Base-by-base conservation (phyloP, 2,329 filamentous ascomycete genomes). In the Mycocentrospora acerina region DNA sequence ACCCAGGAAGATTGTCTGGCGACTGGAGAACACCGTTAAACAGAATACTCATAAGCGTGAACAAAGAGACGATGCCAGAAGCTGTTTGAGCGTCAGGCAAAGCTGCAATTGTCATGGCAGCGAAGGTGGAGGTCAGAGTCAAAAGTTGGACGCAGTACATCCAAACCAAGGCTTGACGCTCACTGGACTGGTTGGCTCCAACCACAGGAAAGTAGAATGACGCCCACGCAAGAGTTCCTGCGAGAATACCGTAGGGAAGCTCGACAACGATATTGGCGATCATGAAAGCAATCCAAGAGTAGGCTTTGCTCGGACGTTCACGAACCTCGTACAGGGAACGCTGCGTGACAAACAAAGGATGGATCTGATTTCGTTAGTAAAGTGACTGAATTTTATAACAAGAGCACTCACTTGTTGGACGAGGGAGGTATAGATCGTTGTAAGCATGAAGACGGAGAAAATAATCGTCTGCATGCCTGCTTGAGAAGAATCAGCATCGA, bases 241-340 rank as follows among this genome's bases (percentile, higher is more conserved):
- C 78, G 8, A 88, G 38, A 24, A 81, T 73, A 35, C 80, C 75
- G 67, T 76, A 90, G 0, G 85, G 85, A 1, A 88, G 73, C 60
- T 90, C 86, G 32, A 86, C 84, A 3, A 86, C 36, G 37, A 89
- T 79, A 58, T 88, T 87, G 57, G 83, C 79, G 3, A 85, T 68
- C 62, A 90, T 77, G 66, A 90, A 89, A 1, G 78, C 82, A 50
- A 80, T 76, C 86, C 86, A 90, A 0, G 82, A 86, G 69, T 90
- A 90, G 0, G 82, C 75, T 57, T 88, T 88, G 62, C 77, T 81
- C 0, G 83, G 78, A 3, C 78, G 71, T 53, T 83, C 79, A 38
- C 79, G 78, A 10, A 74, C 76, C 62, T 82, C 79, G 61, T 81
- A 82, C 4, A 82, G 67, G 3, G 76, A 72, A 32, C 79, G 73